Evolutionary conservation across 2,329 filamentous ascomycete genomes (phyloP).

Genomic region (Thelonectria rubi): DNA sequence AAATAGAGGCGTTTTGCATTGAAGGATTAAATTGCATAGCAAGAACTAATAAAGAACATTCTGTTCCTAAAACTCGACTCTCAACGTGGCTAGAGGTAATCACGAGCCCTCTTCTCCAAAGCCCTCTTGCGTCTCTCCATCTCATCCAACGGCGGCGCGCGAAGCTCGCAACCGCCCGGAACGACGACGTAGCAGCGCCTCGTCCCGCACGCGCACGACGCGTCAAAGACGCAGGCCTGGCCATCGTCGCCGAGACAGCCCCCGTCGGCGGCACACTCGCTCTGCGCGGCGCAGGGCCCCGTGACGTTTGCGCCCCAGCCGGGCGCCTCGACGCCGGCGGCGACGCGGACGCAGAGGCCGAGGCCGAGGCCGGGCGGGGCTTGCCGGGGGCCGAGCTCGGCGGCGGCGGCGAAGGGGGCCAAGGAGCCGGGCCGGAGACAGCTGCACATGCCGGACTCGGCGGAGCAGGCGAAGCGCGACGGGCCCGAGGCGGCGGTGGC

Average conservation of each 20-base stretch:
- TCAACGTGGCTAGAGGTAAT: background rate
- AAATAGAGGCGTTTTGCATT: background rate
- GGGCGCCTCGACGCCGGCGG: conserved; percentile 5
- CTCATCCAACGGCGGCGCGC: conserved; percentile 18
- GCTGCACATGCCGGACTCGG: conserved; percentile 27
- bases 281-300: conserved; percentile 28
- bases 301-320: conserved; percentile 19
- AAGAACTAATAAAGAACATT: background rate
- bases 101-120: conserved; percentile 7
- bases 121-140: conserved; percentile 5
- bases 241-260: conserved; percentile 20
- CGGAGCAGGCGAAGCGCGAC: conserved; percentile 30
- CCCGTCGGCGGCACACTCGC: conserved; percentile 27
- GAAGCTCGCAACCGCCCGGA: conserved; percentile 22
- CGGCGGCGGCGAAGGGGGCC: background rate
- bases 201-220: conserved; percentile 32
- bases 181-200: conserved; percentile 30
- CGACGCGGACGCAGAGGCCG: conserved; percentile 30
- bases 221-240: conserved; percentile 30
- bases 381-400: background rate
- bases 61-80: background rate
- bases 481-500: conserved; percentile 22
- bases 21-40: background rate
- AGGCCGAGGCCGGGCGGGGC: background rate
- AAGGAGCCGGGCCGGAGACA: conserved; percentile 25